Evolutionary conservation across 1,139 yeast genomes (phyloP).

Genomic region (Yamadazyma triangularis): DNA sequence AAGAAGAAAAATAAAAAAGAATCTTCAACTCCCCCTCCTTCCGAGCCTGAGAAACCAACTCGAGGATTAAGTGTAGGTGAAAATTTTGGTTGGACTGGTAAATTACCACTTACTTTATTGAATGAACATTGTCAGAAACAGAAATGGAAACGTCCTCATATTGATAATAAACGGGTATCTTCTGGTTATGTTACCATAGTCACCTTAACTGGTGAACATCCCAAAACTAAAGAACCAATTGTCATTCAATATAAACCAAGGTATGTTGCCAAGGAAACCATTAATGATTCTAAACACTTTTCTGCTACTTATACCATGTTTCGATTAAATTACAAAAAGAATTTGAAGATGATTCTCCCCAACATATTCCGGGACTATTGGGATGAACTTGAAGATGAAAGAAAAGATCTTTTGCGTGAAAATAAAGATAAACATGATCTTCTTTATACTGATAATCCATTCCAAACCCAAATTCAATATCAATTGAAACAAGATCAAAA

Average conservation of each 20-base stretch:
- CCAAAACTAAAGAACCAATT: conserved; percentile 70
- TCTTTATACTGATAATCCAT: conserved; percentile 68
- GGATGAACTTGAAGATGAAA: conserved; percentile 61
- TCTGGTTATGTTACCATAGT: conserved; percentile 62
- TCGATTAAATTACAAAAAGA: conserved; percentile 74
- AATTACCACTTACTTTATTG: conserved; percentile 78
- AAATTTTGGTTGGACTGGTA: conserved; percentile 83
- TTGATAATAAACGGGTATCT: conserved; percentile 56
- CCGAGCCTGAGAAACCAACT: conserved; percentile 36
- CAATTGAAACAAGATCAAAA: conserved; percentile 16
- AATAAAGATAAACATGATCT: conserved; percentile 47
- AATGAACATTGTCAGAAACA: conserved; percentile 86
- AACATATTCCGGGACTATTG: conserved; percentile 76
- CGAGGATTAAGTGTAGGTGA: conserved; percentile 44
- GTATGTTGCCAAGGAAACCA: conserved; percentile 65
- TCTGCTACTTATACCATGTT: conserved; percentile 88
- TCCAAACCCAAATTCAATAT: conserved; percentile 43
- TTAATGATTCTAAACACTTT: conserved; percentile 84
- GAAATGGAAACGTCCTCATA: conserved; percentile 84
- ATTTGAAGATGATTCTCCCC: conserved; percentile 83
- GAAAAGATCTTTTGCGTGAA: conserved; percentile 31
- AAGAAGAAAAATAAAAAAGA: conserved; percentile 8
- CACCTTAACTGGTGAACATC: conserved; percentile 66
- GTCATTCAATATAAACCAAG: conserved; percentile 62
- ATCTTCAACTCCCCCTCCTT: conserved; percentile 1